Conservation (phyloP, 2,329 filamentous ascomycete genomes). For the Colletotrichum scovillei region DNA sequence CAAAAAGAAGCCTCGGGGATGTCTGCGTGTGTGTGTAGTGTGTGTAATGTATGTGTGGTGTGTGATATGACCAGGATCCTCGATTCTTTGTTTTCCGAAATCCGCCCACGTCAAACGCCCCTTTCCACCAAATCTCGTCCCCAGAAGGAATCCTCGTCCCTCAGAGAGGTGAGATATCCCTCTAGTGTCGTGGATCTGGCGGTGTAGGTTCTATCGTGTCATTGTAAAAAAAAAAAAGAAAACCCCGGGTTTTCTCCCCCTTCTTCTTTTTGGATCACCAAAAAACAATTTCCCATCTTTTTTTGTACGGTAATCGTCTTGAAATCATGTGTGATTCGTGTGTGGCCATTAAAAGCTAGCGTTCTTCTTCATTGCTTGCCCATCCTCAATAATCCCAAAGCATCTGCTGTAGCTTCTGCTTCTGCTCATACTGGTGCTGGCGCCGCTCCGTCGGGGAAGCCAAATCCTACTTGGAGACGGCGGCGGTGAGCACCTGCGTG, state of each 20-base stretch:
- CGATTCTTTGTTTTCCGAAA: not conserved
- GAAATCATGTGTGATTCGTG: not conserved
- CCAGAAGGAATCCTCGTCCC: not conserved
- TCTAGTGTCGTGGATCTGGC: not conserved
- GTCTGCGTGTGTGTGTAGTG: not conserved
- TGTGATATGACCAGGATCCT: not conserved
- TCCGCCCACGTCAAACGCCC: not conserved
- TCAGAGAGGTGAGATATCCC: not conserved
- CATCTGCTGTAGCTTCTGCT: not conserved
- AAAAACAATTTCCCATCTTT: not conserved
- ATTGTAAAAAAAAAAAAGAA: not conserved
- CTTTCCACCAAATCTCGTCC: not conserved
- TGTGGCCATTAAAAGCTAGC: not conserved
- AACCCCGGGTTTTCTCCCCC: not conserved
- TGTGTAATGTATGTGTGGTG: not conserved
- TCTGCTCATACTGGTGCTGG: not conserved
- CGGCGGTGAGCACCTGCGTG: conserved; percentile 90
- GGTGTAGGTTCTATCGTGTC: conserved; percentile 2
- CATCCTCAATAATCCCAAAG: not conserved
- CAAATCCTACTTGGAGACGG: conserved; percentile 62
- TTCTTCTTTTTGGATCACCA: not conserved
- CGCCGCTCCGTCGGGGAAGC: not conserved
- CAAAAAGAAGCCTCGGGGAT: conserved; percentile 31
- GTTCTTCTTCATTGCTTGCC: not conserved
- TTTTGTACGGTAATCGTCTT: not conserved